Base-by-base conservation (phyloP, 2,329 filamentous ascomycete species). In the Hymenoscyphus occultus region DNA sequence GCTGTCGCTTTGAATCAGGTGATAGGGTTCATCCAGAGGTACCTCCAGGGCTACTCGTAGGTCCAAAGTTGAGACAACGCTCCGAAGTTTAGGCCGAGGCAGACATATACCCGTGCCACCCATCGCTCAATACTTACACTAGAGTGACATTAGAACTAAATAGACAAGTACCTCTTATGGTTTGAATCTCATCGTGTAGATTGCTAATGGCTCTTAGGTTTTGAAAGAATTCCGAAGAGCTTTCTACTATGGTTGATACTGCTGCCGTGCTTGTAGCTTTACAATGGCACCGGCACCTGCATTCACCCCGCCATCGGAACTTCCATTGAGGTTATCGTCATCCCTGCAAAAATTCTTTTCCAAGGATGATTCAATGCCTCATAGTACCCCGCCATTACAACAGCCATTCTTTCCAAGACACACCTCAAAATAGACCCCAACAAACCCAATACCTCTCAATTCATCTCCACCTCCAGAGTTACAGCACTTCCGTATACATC, bases 401-500 rank as follows among this genome's bases (percentile, higher is more conserved):
- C 48, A 19, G n/a, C 48, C 19, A 54, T 54, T 54, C 48, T 22
- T 13, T 22, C 35, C 9, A 35, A 1, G 35, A 35, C 35, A 35
- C 35, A 35, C n/a, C 48, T 10, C 48, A 13, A 19, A 9, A 28
- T 19, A 51, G 2, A 51, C 61, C 22, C 48, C 45, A 39, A 32
- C 48, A 35, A 60, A 39, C 19, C 39, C 13, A 59, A 45, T 54
- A 28, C 22, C 12, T 58, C 35, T 60, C 19, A 56, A 58, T 19
- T 39, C 0, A 16, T 61, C 13, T 57, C 40, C 22, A 42, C 63
- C 13, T 57, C 40, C 32, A 42, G 40, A 45, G 14, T 42, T n/a
- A 40, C 40, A 60, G 10, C 16, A 48, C 60, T 12, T 45, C 59
- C 61, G 65, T 68, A 68, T 19, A 62, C 59, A 61, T 57, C 40